A percentile compares a stretch with the other conserved stretches of the same genome.
These are phyloP conservation scores for Chondrus crispus DNA, from an alignment of 23 red algal species.

Conservation along the genomic window DNA sequence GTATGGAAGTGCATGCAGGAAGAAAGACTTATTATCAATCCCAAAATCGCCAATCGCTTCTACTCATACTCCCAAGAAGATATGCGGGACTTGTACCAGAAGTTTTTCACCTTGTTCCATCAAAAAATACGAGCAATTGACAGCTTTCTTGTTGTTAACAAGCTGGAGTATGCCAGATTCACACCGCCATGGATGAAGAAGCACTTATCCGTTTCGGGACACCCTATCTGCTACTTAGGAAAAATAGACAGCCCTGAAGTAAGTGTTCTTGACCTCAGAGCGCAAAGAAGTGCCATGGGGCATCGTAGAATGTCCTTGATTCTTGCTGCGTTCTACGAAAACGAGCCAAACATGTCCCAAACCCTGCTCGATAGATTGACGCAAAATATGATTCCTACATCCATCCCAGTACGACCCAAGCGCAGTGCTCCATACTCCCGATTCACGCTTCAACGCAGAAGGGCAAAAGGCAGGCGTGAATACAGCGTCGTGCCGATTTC, in stretches of 20 bases:
- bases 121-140: neutral
- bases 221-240: neutral
- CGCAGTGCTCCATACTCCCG: no score
- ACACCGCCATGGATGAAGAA: constrained; percentile 28
- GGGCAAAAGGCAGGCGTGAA: no score
- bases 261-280: constrained; percentile 15
- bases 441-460: no score
- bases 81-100: constrained; percentile 12
- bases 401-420: no score
- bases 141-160: constrained; percentile 2
- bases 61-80: neutral
- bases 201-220: constrained; percentile 1
- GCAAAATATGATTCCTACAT: no score
- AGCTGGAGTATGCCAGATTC: constrained; percentile 18
- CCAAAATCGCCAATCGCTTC: neutral
- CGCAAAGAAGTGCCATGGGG: constrained; percentile 28
- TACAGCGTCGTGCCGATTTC: no score
- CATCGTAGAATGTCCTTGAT: constrained; percentile 26
- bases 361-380: no score
- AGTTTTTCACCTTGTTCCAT: constrained; percentile 11
- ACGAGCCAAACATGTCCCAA: constrained; percentile 4
- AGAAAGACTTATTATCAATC: neutral
- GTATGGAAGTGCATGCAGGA: neutral
- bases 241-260: no score
- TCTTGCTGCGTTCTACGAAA: constrained; percentile 31